Conservation (phyloP, 2,329 filamentous ascomycete genomes). For the Parascedosporium putredinis region DNA sequence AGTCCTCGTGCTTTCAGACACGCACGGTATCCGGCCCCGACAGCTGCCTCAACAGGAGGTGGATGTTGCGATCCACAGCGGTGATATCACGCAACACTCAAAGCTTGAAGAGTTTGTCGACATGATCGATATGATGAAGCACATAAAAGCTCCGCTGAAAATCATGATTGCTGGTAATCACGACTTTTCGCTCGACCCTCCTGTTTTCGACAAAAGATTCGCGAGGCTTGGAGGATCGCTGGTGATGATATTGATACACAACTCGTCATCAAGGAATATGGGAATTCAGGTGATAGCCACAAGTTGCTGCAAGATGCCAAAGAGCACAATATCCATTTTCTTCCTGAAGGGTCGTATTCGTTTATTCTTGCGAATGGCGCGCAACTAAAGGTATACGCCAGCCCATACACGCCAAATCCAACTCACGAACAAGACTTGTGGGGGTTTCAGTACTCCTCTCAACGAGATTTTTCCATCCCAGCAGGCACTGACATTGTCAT, state of each 20-base stretch:
- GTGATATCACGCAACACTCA: slow-evolving; percentile 35
- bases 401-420: slow-evolving; percentile 30
- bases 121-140: slow-evolving; percentile 26
- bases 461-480: slow-evolving; percentile 18
- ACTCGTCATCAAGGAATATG: background rate
- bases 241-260: background rate
- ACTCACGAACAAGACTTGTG: slow-evolving; percentile 22
- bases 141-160: slow-evolving; percentile 33
- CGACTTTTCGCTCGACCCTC: slow-evolving; percentile 31
- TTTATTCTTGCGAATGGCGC: slow-evolving; percentile 31
- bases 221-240: slow-evolving; percentile 8
- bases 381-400: slow-evolving; percentile 30
- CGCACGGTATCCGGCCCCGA: background rate
- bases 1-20: background rate
- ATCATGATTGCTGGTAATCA: slow-evolving; percentile 42
- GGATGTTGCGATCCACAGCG: slow-evolving; percentile 39
- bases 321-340: slow-evolving; percentile 21
- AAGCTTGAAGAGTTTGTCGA: slow-evolving; percentile 27
- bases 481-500: slow-evolving; percentile 19
- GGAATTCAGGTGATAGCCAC: background rate
- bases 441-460: slow-evolving; percentile 32
- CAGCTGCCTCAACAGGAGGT: slow-evolving; percentile 7
- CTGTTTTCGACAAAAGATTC: slow-evolving; percentile 22
- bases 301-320: background rate
- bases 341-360: slow-evolving; percentile 30